Conservation (phyloP, 331 rosid species). For the Acacia pycnantha region DNA sequence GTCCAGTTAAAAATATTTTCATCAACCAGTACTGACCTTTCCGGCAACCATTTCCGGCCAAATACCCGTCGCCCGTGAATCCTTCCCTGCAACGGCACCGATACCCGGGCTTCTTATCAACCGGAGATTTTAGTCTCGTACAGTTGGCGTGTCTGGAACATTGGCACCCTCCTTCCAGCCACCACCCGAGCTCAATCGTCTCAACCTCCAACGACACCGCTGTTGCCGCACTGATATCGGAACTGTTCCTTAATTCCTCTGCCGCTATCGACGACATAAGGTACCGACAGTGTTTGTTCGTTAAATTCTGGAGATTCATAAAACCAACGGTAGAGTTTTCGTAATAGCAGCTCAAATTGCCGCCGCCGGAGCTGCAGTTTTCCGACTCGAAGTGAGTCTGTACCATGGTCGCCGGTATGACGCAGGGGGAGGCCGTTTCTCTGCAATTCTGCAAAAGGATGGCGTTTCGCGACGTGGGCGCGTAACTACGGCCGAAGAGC, state of each 20-base stretch:
- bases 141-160: slow-evolving; percentile 58
- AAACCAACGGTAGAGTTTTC: slow-evolving; percentile 25
- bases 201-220: slow-evolving; percentile 54
- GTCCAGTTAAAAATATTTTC: neutral
- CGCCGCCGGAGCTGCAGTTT: slow-evolving; percentile 27
- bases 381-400: slow-evolving; percentile 39
- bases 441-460: slow-evolving; percentile 52
- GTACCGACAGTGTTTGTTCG: slow-evolving; percentile 30
- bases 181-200: slow-evolving; percentile 65
- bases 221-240: neutral
- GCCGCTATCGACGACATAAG: slow-evolving; percentile 55
- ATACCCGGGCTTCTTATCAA: slow-evolving; percentile 26
- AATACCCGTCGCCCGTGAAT: slow-evolving; percentile 59
- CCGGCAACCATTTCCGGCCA: slow-evolving; percentile 58
- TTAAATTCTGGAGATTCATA: slow-evolving; percentile 17
- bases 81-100: slow-evolving; percentile 58
- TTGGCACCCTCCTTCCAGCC: slow-evolving; percentile 57
- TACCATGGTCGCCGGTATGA: slow-evolving; percentile 45
- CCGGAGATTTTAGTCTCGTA: slow-evolving; percentile 14
- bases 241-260: slow-evolving; percentile 24
- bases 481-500: slow-evolving; percentile 52
- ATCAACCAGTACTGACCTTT: slow-evolving; percentile 50
- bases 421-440: slow-evolving; percentile 27
- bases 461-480: slow-evolving; percentile 65
- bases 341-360: slow-evolving; percentile 53